Percentiles rank a stretch among this genome's conserved stretches.
Conservation (phyloP, 345 rosid species). For the Kernera saxatilis region DNA sequence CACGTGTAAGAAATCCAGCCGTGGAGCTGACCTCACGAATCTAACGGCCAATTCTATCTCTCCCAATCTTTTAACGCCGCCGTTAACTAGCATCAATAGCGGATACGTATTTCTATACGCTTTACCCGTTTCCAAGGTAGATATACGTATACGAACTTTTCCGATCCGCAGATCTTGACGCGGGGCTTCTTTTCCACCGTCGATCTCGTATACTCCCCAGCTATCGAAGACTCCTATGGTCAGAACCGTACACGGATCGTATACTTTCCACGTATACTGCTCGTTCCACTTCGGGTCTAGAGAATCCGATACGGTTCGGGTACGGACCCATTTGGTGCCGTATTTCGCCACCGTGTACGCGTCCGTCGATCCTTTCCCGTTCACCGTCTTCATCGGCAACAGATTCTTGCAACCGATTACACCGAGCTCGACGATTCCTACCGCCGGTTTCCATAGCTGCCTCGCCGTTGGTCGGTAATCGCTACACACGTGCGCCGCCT, state of each 20-base stretch:
- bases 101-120: constrained; percentile 65
- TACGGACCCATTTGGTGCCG: constrained; percentile 86
- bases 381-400: constrained; percentile 67
- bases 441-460: constrained; percentile 82
- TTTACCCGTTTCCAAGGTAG: constrained; percentile 57
- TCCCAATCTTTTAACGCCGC: constrained; percentile 66
- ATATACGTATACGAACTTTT: constrained; percentile 67
- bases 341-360: constrained; percentile 85
- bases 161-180: constrained; percentile 68
- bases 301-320: constrained; percentile 65
- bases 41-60: constrained; percentile 71
- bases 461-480: constrained; percentile 88
- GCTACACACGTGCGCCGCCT: constrained; percentile 78
- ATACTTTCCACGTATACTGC: constrained; percentile 88
- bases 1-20: constrained; percentile 76
- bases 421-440: constrained; percentile 78
- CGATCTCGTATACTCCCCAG: constrained; percentile 42
- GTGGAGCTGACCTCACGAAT: constrained; percentile 56
- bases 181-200: constrained; percentile 37
- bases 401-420: constrained; percentile 70
- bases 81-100: constrained; percentile 45
- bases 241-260: constrained; percentile 80
- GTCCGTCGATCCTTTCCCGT: constrained; percentile 64
- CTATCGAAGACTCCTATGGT: constrained; percentile 79
- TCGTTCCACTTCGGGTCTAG: constrained; percentile 90